Percentiles rank a stretch among this genome's conserved stretches.
phyloP scores from a whole-genome alignment of 2,329 filamentous ascomycete species.

The Cladosporium phlei region DNA sequence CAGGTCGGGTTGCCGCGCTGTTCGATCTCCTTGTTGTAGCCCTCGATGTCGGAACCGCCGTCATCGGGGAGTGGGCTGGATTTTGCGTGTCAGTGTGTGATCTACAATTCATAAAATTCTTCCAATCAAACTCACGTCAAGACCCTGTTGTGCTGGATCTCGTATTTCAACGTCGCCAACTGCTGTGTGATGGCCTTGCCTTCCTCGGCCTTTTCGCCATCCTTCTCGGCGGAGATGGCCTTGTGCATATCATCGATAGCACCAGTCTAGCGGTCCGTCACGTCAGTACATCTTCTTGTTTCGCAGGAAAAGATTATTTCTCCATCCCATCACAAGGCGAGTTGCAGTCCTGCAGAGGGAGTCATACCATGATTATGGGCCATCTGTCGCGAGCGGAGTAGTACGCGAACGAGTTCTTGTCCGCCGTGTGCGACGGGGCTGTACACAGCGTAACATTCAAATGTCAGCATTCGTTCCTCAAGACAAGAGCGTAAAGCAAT shows the following conservation, averaged over 20 bases:
- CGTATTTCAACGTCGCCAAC: slow-evolving; percentile 83
- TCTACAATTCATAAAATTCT: neutral
- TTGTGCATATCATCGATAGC: slow-evolving; percentile 94
- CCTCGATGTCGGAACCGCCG: slow-evolving; percentile 66
- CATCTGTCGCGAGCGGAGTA: slow-evolving; percentile 80
- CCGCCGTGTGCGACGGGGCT: slow-evolving; percentile 75
- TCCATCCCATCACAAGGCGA: too few relatives aligned
- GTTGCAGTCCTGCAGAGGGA: neutral
- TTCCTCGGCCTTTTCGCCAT: slow-evolving; percentile 65
- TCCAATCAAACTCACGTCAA: slow-evolving; percentile 57
- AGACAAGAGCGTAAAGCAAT: slow-evolving; percentile 13
- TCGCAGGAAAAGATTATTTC: too few relatives aligned
- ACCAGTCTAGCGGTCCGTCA: slow-evolving; percentile 80
- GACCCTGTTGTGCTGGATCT: slow-evolving; percentile 81
- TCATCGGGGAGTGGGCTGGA: slow-evolving; percentile 69
- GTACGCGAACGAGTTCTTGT: slow-evolving; percentile 81
- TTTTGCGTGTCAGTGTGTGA: slow-evolving; percentile 12
- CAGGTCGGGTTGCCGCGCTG: slow-evolving; percentile 69
- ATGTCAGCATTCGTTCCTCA: slow-evolving; percentile 2
- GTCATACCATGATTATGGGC: slow-evolving; percentile 81
- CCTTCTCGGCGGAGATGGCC: slow-evolving; percentile 55
- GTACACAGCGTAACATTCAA: slow-evolving; percentile 17
- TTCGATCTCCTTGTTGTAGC: slow-evolving; percentile 82
- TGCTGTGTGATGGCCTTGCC: slow-evolving; percentile 81
- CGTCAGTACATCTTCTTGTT: too few relatives aligned